A percentile compares a stretch with the other conserved stretches of the same genome.
phyloP scores from a whole-genome alignment of 441 rosid species.

The Kokia cookei region DNA sequence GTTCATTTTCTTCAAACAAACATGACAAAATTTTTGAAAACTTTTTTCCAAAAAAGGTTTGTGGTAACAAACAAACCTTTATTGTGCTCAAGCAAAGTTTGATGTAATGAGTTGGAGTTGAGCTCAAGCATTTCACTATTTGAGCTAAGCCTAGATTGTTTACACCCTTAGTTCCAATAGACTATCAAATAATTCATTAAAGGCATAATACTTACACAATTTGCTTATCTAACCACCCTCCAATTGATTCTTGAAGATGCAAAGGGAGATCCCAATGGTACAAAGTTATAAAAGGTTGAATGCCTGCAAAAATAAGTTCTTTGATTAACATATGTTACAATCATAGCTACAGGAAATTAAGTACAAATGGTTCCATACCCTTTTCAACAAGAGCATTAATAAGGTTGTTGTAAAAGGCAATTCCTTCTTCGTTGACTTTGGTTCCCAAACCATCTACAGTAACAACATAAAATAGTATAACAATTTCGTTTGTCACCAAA shows the following conservation, averaged over 20 bases:
- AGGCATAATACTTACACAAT: slow-evolving; percentile 59
- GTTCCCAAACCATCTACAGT: slow-evolving; percentile 77
- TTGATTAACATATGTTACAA: neutral
- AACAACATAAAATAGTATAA: neutral
- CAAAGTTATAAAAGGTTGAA: slow-evolving; percentile 70
- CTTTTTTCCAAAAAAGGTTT: neutral
- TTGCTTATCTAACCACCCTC: slow-evolving; percentile 71
- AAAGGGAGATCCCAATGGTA: slow-evolving; percentile 98
- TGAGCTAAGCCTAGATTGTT: neutral
- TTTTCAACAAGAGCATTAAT: slow-evolving; percentile 77
- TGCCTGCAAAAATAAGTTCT: slow-evolving; percentile 39
- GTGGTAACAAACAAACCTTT: neutral
- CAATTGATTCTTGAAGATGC: slow-evolving; percentile 74
- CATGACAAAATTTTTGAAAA: neutral
- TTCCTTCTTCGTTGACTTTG: slow-evolving; percentile 67
- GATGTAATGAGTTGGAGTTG: neutral
- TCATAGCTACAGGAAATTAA: slow-evolving; percentile 11
- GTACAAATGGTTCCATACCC: slow-evolving; percentile 35
- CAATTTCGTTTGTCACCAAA: neutral
- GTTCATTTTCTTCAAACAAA: neutral
- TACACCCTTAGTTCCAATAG: neutral
- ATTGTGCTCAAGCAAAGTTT: neutral
- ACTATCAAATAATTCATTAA: slow-evolving; percentile 8
- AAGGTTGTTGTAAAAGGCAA: slow-evolving; percentile 72
- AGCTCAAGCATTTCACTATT: neutral